phyloP scores from a whole-genome alignment of 176 grass and related monocot genomes.

The Sorghum bicolor region DNA sequence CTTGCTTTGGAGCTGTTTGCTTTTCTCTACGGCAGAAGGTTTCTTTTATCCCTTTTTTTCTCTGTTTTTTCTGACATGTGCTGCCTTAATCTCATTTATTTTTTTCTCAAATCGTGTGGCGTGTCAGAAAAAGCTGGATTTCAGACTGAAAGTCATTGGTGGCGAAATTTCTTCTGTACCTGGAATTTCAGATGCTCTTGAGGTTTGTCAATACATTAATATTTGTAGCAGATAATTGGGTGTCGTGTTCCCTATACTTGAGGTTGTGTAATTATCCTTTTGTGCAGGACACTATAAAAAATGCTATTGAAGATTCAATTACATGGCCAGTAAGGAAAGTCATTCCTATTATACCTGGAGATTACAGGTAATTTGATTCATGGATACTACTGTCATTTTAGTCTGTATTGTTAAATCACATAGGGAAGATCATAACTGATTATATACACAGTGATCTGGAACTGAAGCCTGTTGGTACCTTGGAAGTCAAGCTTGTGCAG shows the following conservation, averaged over 20 bases:
- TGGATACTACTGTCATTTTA: constrained; percentile 15
- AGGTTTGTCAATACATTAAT: constrained; percentile 44
- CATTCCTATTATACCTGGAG: constrained; percentile 94
- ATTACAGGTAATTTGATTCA: constrained; percentile 67
- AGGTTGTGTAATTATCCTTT: constrained; percentile 27
- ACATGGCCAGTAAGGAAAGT: constrained; percentile 95
- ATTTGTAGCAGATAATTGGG: constrained; percentile 6
- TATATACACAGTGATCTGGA: constrained; percentile 75
- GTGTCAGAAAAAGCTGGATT: constrained; percentile 95
- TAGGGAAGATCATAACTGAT: constrained; percentile 15
- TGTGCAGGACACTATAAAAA: constrained; percentile 76
- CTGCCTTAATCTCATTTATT: not conserved
- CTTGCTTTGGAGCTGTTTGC: constrained; percentile 94
- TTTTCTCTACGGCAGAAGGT: constrained; percentile 98
- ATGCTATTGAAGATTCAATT: constrained; percentile 94
- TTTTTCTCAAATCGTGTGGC: constrained; percentile 18
- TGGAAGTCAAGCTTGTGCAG: constrained; percentile 98
- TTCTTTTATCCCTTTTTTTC: not conserved
- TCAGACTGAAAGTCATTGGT: constrained; percentile 86
- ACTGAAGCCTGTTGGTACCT: constrained; percentile 84
- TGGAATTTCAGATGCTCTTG: constrained; percentile 92
- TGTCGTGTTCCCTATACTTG: constrained; percentile 17
- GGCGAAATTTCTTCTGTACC: constrained; percentile 87
- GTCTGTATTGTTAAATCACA: not conserved
- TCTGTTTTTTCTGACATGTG: not conserved